phyloP scores from a whole-genome alignment of 257 asterid genomes.

The Scutellaria minor region DNA sequence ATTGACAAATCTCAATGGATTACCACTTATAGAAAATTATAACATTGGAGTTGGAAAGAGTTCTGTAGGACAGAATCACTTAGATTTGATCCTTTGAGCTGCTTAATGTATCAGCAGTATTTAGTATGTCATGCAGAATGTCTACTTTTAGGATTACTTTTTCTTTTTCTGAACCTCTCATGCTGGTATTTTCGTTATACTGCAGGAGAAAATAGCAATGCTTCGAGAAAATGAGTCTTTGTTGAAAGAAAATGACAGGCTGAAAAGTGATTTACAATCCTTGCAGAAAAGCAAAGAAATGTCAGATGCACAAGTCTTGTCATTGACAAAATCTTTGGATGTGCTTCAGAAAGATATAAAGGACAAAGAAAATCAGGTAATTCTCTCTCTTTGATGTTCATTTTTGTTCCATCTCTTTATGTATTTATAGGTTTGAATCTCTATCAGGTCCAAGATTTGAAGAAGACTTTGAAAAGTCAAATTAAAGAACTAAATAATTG shows the following conservation, averaged over 20 bases:
- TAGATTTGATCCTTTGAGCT: conserved; percentile 27
- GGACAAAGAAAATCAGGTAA: conserved; percentile 79
- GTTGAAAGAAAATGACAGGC: conserved; percentile 75
- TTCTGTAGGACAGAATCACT: conserved; percentile 27
- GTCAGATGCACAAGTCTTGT: conserved; percentile 65
- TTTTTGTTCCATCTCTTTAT: conserved; percentile 26
- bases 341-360: conserved; percentile 84
- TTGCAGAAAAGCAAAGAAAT: conserved; percentile 72
- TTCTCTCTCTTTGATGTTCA: neutral
- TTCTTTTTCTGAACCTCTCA: conserved; percentile 28
- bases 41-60: conserved; percentile 22
- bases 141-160: conserved; percentile 15
- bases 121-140: conserved; percentile 17
- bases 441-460: conserved; percentile 78
- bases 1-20: neutral
- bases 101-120: conserved; percentile 25
- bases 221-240: conserved; percentile 71
- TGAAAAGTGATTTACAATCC: conserved; percentile 60
- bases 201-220: conserved; percentile 89
- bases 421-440: conserved; percentile 22
- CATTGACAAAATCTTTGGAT: conserved; percentile 79
- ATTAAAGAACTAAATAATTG: conserved; percentile 83
- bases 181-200: conserved; percentile 35
- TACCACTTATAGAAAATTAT: conserved; percentile 14
- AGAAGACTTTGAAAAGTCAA: conserved; percentile 72